A percentile compares a stretch with the other conserved stretches of the same genome.
Conservation (phyloP, 1,284 basidiomycete species). For the Ceratobasidium papillatum region DNA sequence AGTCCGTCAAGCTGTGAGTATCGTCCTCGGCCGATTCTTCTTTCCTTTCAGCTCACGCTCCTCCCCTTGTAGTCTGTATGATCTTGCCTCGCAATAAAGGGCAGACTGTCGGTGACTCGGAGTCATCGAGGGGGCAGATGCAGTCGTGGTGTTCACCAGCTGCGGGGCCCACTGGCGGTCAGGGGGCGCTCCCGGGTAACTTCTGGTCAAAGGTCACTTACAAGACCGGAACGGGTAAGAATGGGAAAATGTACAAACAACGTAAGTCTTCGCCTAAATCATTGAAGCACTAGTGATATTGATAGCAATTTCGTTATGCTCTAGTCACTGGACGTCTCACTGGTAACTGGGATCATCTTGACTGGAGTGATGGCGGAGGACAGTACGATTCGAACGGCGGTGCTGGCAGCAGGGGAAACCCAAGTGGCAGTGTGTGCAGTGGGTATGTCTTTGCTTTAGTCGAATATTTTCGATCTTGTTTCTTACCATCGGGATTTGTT, state of each 20-base stretch:
- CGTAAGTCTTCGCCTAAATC: neutral
- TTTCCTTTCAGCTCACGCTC: neutral
- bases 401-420: conserved; percentile 49
- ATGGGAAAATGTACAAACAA: conserved; percentile 39
- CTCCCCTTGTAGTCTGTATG: conserved; percentile 5
- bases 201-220: conserved; percentile 43
- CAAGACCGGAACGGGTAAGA: conserved; percentile 42
- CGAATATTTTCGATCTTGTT: neutral
- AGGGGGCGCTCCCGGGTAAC: conserved; percentile 38
- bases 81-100: conserved; percentile 41
- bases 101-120: conserved; percentile 44
- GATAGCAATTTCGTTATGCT: neutral
- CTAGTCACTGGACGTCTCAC: conserved; percentile 42
- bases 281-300: neutral
- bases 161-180: conserved; percentile 9
- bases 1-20: conserved; percentile 16
- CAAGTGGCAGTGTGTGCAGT: conserved; percentile 46
- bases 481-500: neutral
- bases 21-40: neutral
- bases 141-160: conserved; percentile 43
- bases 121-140: conserved; percentile 40
- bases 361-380: conserved; percentile 47
- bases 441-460: conserved; percentile 39
- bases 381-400: conserved; percentile 51
- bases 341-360: conserved; percentile 35